These are phyloP conservation scores for Magnaporthiopsis incrustans DNA, from an alignment of 2,329 filamentous ascomycete species.

Conservation along the genomic window DNA sequence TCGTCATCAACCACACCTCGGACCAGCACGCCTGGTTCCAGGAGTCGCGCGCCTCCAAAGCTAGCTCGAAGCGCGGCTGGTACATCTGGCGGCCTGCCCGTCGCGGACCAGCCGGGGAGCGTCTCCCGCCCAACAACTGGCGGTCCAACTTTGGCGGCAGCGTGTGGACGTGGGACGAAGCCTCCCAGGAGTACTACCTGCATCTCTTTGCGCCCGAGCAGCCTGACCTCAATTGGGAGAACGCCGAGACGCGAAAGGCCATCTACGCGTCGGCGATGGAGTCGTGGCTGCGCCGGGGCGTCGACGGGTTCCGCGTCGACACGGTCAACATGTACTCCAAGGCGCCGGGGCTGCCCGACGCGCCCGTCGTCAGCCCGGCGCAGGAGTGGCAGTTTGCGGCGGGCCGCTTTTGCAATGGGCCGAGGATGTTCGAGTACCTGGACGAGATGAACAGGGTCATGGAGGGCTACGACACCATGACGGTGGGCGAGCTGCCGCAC, in stretches of 20 bases:
- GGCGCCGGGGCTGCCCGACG: slow-evolving; percentile 45
- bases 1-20: slow-evolving; percentile 73
- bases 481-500: slow-evolving; percentile 60
- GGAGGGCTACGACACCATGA: slow-evolving; percentile 20
- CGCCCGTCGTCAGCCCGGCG: slow-evolving; percentile 25
- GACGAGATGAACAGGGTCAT: slow-evolving; percentile 58
- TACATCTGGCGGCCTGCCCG: slow-evolving; percentile 26
- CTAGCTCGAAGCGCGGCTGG: slow-evolving; percentile 57
- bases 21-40: slow-evolving; percentile 66
- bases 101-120: slow-evolving; percentile 46
- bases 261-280: slow-evolving; percentile 65
- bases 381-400: slow-evolving; percentile 41
- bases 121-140: slow-evolving; percentile 72
- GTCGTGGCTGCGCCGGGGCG: slow-evolving; percentile 71
- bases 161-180: slow-evolving; percentile 64
- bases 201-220: slow-evolving; percentile 66
- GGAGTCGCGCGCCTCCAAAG: slow-evolving; percentile 52
- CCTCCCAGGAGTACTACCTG: slow-evolving; percentile 68
- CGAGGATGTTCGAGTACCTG: slow-evolving; percentile 60
- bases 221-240: slow-evolving; percentile 84
- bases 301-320: slow-evolving; percentile 68
- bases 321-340: slow-evolving; percentile 69
- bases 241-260: slow-evolving; percentile 55
- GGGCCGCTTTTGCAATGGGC: slow-evolving; percentile 58
- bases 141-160: slow-evolving; percentile 51